Conservation (phyloP, 2,329 filamentous ascomycete species). For the Ceratocystis eucalypticola region DNA sequence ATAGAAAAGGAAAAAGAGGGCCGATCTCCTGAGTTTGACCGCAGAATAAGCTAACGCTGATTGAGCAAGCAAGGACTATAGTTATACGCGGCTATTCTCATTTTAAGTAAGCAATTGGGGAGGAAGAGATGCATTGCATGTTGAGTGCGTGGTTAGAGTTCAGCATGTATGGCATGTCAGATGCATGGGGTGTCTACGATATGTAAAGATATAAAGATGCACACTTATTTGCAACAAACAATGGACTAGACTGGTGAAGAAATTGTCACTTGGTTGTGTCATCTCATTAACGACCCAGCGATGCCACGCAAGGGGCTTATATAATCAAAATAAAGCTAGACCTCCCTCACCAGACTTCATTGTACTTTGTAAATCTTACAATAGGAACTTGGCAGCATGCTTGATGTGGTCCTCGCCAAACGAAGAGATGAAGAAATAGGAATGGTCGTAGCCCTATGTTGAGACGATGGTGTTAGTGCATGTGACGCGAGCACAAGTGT, state of each 20-base stretch:
- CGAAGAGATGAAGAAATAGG: constrained; percentile 88
- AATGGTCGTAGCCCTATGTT: constrained; percentile 75
- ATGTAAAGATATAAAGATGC: not conserved
- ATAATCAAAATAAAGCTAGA: not conserved
- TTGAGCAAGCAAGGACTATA: not conserved
- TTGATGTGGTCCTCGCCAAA: constrained; percentile 86
- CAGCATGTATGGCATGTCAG: not conserved
- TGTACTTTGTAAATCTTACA: constrained; percentile 11
- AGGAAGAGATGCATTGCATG: not conserved
- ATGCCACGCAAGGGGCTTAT: not conserved
- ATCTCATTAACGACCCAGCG: not conserved
- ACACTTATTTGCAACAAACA: no score
- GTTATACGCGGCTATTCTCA: not conserved
- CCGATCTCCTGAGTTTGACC: constrained; percentile 31
- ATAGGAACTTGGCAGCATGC: constrained; percentile 76
- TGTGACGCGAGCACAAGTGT: not conserved
- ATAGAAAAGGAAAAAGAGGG: constrained; percentile 32
- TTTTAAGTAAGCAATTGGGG: not conserved
- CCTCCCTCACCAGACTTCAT: no score
- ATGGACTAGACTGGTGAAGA: no score
- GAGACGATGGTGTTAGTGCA: not conserved
- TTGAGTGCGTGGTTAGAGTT: no score
- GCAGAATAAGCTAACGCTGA: constrained; percentile 34
- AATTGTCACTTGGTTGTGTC: not conserved
- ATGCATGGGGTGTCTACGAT: not conserved